A percentile compares a stretch with the other conserved stretches of the same genome.
These are phyloP conservation scores for Aspergillus egyptiacus DNA, from an alignment of 495 filamentous ascomycete genomes.

Conservation along the genomic window DNA sequence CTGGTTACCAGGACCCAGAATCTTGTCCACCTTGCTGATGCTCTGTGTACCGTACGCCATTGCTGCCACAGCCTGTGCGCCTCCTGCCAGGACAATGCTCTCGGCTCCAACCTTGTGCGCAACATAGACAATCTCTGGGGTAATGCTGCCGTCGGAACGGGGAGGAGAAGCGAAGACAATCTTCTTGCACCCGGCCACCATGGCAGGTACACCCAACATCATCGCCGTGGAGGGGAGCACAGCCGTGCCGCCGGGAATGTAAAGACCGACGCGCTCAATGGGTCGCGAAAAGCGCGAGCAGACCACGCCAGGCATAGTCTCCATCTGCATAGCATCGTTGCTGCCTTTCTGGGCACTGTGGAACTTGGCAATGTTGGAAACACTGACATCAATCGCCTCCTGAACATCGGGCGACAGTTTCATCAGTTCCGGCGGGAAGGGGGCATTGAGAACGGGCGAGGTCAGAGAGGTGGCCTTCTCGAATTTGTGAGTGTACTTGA, in stretches of 20 bases:
- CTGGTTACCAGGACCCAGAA: constrained; percentile 94
- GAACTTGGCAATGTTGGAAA: constrained; percentile 89
- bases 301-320: constrained; percentile 95
- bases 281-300: constrained; percentile 91
- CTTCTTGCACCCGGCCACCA: constrained; percentile 94
- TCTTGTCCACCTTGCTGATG: constrained; percentile 96
- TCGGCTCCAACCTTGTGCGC: constrained; percentile 95
- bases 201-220: constrained; percentile 95
- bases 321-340: constrained; percentile 70
- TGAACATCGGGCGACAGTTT: constrained; percentile 72
- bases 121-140: constrained; percentile 96
- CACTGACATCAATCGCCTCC: constrained; percentile 86
- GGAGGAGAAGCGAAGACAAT: constrained; percentile 93
- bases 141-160: constrained; percentile 80
- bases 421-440: constrained; percentile 82
- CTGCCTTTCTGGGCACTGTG: constrained; percentile 78
- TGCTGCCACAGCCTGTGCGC: constrained; percentile 85
- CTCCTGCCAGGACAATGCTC: constrained; percentile 89
- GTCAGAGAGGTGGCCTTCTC: constrained; percentile 88
- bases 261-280: constrained; percentile 90
- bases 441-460: constrained; percentile 80
- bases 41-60: constrained; percentile 65
- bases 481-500: constrained; percentile 94
- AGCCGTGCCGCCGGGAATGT: constrained; percentile 92
- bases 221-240: constrained; percentile 93